Conservation (phyloP, 345 rosid genomes). For the Viola odorata region DNA sequence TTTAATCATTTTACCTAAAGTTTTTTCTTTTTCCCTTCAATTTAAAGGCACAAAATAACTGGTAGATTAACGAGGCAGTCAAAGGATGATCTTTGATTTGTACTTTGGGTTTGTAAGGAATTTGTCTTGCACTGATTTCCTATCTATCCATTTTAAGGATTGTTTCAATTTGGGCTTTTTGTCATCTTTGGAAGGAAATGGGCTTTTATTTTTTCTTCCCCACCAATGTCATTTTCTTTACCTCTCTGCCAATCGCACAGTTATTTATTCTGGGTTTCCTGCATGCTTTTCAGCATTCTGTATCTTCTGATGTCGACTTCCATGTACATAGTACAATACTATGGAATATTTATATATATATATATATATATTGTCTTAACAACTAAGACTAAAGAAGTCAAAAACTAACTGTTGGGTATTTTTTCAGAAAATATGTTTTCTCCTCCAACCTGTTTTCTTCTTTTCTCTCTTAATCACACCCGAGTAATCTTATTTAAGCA, state of each 20-base stretch:
- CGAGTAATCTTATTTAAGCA: too few species aligned
- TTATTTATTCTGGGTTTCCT: background rate
- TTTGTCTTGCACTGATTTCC: conserved; percentile 6
- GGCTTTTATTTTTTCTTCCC: background rate
- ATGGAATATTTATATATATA: too few species aligned
- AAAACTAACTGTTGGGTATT: too few species aligned
- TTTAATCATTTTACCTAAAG: background rate
- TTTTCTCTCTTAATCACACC: too few species aligned
- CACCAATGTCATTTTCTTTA: background rate
- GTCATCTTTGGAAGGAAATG: background rate
- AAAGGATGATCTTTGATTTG: conserved; percentile 34
- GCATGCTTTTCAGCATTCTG: background rate
- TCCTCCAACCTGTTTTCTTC: too few species aligned
- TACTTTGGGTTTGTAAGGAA: conserved; percentile 26
- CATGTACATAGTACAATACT: too few species aligned
- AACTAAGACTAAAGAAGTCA: too few species aligned
- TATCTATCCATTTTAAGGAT: background rate
- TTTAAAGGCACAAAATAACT: conserved; percentile 3
- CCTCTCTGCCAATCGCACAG: background rate
- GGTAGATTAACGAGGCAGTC: conserved; percentile 25
- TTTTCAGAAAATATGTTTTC: too few species aligned
- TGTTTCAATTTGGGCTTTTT: conserved; percentile 1
- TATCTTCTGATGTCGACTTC: too few species aligned
- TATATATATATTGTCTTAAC: too few species aligned
- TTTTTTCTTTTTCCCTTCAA: background rate